Evolutionary conservation across 1,284 basidiomycete species (phyloP).

Genomic region (Leccinum subspadiceum): DNA sequence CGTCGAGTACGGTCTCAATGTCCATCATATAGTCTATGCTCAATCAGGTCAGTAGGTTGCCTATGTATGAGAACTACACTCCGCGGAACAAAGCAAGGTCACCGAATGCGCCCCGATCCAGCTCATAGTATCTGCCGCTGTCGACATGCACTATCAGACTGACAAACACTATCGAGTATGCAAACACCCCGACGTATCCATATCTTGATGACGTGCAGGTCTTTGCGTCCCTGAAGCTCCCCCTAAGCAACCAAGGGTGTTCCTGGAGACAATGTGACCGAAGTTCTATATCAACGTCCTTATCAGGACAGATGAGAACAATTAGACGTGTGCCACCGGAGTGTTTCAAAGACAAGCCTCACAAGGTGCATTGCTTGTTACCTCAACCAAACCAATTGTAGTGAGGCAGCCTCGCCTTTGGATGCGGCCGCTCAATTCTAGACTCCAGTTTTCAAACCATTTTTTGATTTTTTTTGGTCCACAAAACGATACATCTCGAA

Average conservation of each 20-base stretch:
- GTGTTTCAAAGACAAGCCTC: neutral
- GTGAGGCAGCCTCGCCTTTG: neutral
- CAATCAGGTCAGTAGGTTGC: neutral
- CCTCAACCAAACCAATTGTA: neutral
- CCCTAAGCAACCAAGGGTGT: neutral
- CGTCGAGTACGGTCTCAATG: neutral
- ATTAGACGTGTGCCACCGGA: neutral
- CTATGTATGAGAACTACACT: neutral
- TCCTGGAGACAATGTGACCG: neutral
- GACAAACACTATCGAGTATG: neutral
- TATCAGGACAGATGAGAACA: neutral
- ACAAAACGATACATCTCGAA: constrained; percentile 2
- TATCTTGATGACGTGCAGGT: neutral
- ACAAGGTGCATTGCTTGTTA: neutral
- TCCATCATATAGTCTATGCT: neutral
- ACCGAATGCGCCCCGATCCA: neutral
- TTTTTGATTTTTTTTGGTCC: constrained; percentile 1
- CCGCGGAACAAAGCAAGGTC: neutral
- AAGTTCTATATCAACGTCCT: neutral
- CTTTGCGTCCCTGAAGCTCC: neutral
- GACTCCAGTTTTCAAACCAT: neutral
- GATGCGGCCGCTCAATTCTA: neutral
- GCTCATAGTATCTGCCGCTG: neutral
- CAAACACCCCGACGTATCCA: neutral
- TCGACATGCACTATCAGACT: neutral